These are phyloP conservation scores for Backusella morwellensis DNA, from an alignment of 192 early-diverging fungal genomes.

Conservation along the genomic window DNA sequence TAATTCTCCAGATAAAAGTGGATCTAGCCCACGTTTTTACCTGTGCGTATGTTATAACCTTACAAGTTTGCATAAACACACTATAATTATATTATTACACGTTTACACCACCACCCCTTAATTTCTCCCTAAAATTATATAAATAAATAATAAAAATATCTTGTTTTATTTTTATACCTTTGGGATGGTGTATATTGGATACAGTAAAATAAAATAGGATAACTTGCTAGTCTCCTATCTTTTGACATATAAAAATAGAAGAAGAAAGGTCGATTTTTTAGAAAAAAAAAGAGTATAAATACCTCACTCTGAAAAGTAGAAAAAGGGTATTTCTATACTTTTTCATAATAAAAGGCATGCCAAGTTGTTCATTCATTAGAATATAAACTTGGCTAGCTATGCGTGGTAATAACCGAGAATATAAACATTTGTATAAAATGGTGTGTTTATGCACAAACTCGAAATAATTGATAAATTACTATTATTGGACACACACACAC, in stretches of 20 bases:
- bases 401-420: constrained; percentile 6
- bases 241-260: background rate
- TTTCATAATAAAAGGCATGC: background rate
- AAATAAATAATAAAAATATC: background rate
- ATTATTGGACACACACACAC: background rate
- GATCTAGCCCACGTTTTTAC: background rate
- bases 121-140: background rate
- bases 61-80: background rate
- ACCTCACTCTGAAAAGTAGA: background rate
- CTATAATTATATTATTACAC: constrained; percentile 3
- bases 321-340: background rate
- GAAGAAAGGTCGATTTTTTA: too few relatives aligned
- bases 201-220: background rate
- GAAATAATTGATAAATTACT: background rate
- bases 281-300: background rate
- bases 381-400: background rate
- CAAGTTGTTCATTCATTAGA: constrained; percentile 5
- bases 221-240: background rate
- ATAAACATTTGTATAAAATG: background rate
- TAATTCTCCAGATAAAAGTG: background rate
- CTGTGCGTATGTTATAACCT: background rate
- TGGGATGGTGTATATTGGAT: background rate
- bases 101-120: background rate
- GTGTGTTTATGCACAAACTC: background rate
- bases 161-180: background rate